Conservation (phyloP, 164 flowering plant species). For the Paratinospora sagittata region DNA sequence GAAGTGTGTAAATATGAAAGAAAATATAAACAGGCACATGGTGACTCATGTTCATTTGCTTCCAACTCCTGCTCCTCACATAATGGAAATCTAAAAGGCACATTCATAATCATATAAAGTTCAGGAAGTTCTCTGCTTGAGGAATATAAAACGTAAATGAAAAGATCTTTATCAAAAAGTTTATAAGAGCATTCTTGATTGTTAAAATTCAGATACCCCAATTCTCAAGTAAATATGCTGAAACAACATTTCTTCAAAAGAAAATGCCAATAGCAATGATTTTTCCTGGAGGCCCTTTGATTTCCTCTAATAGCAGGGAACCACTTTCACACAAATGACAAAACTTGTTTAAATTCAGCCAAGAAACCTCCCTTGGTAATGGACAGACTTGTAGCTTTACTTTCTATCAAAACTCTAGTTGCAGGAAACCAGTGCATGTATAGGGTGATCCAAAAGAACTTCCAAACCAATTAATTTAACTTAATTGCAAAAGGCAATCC, state of each 20-base stretch:
- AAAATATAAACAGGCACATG: background rate
- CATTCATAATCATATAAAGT: background rate
- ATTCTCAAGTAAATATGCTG: background rate
- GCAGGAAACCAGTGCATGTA: background rate
- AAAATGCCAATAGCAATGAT: background rate
- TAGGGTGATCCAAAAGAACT: background rate
- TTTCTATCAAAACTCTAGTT: background rate
- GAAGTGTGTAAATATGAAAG: background rate
- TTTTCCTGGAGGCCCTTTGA: background rate
- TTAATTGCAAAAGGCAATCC: background rate
- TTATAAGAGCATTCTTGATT: background rate
- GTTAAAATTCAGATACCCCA: background rate
- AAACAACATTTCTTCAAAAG: background rate
- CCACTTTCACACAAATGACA: background rate
- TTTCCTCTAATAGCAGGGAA: background rate
- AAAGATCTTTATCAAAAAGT: background rate
- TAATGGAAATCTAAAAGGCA: background rate
- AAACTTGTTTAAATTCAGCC: background rate
- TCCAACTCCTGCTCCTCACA: background rate
- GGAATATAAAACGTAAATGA: background rate
- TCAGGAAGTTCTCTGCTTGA: background rate
- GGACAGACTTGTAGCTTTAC: background rate
- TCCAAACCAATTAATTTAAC: background rate
- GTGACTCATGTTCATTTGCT: background rate
- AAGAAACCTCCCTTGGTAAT: background rate